Base-by-base conservation (phyloP, 2,329 filamentous ascomycete species). In the Talaromyces amestolkiae region DNA sequence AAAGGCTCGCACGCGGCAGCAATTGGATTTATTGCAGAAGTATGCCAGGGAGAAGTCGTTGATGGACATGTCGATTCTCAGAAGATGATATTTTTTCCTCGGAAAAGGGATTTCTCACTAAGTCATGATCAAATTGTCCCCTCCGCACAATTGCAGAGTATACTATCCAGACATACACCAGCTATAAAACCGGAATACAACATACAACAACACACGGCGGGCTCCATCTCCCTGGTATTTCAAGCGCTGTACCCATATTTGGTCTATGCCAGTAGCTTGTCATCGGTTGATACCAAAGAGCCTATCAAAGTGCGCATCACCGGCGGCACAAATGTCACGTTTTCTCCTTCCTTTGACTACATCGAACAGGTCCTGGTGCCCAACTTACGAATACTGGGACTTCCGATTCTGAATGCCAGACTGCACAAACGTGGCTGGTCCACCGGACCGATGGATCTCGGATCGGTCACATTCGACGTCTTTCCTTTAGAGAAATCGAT, bases 211-310 rank as follows among this genome's bases (percentile, higher is more conserved):
- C 73, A 78, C 3, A 82, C 81, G 2, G 83, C 84, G 0, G 86
- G 86, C 0, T 83, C 82, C 19, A 80, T 85, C 5, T 84, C 81
- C 56, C 76, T 88, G 13, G 81, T 86, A 0, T 79, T 88, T 62
- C 86, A 88, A 71, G 85, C 86, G 5, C 75, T 88, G 3, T 80
- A 88, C 45, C 86, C 86, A 0, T 87, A 83, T 68, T 72, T 88
- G 2, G 73, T 88, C 1, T 83, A 86, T 72, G 73, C 74, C 37
- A 73, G 71, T 49, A 68, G 70, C 33, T 66, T 63, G 47, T 58
- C 56, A 11, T 43, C 49, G 1, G 51, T n/a, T 19, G 63, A 58
- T 24, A 61, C 24, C 24, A 68, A 54, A 9, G 33, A 10, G 9
- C 67, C 47, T 53, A 74, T 81, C 58, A 72, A 69, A 22, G 68